Percentiles rank a stretch among this genome's conserved stretches.
Evolutionary conservation across 2,329 filamentous ascomycete genomes (phyloP).

Genomic region (Endoconidiophora polonica): DNA sequence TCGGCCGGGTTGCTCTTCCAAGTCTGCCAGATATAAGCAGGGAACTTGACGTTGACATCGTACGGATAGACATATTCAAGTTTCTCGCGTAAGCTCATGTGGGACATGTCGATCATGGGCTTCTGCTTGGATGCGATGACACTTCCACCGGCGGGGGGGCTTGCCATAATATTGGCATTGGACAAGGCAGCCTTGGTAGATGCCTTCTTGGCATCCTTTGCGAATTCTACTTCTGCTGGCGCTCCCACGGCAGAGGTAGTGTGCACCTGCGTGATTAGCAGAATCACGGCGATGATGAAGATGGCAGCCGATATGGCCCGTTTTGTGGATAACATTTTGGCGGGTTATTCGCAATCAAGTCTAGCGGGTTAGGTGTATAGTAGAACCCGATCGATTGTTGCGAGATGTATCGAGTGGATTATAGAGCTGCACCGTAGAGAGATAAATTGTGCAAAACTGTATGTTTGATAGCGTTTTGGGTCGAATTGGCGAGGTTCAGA

Average conservation of each 20-base stretch:
- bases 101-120: slow-evolving; percentile 50
- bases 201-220: slow-evolving; percentile 14
- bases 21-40: slow-evolving; percentile 98
- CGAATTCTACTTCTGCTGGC: slow-evolving; percentile 20
- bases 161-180: slow-evolving; percentile 16
- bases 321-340: slow-evolving; percentile 59
- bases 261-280: slow-evolving; percentile 49
- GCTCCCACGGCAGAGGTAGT: slow-evolving; percentile 16
- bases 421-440: not conserved
- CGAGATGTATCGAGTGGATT: not conserved
- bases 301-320: slow-evolving; percentile 57
- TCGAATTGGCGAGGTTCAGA: not conserved
- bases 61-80: slow-evolving; percentile 90
- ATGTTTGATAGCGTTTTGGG: not conserved
- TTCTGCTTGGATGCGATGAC: slow-evolving; percentile 32
- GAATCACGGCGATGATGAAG: slow-evolving; percentile 51
- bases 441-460: too few species aligned
- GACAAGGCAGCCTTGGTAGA: slow-evolving; percentile 13
- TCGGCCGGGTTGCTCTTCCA: slow-evolving; percentile 81
- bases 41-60: slow-evolving; percentile 74
- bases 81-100: slow-evolving; percentile 59
- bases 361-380: not conserved
- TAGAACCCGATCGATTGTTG: not conserved
- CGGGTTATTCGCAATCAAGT: not conserved
- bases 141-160: slow-evolving; percentile 12